Evolutionary conservation across 164 flowering plant genomes (phyloP), one percentile per base, ranked within the genome.

Genomic region (Aristolochia californica): DNA sequence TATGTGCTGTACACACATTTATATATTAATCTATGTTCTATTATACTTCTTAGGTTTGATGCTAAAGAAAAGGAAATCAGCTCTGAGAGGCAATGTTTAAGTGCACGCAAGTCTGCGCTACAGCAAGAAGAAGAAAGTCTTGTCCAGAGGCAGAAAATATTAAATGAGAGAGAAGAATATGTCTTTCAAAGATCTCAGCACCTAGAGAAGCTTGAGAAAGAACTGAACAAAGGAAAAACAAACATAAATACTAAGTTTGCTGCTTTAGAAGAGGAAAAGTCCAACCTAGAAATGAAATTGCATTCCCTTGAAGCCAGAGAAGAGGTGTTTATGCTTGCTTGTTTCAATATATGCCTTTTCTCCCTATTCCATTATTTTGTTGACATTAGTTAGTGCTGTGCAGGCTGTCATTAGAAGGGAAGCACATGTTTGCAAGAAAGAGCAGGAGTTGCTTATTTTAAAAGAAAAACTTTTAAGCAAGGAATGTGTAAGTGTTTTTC

Each of bases 161-260:
- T 89, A 45, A 87, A 78, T 65, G 82, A 83, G 66, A 76, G 96
- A 64, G 99, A 94, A 66, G 88, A 83, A 8, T 72, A 72, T 57
- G 66, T 85, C 38, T 73, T 74, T 34, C 70, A 53, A 52, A 77
- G 70, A 70, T 72, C 85, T 62, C 77, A 78, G 68, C 81, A 86
- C 30, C 62, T 94, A 51, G 72, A 57, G 62, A 74, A 57, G 27
- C 70, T 72, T 38, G 88, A 80, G 55, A 85, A 83, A 69, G 87
- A 85, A 63, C 61, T 87, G 64, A 84, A 81, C 60, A 70, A 72
- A 28, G 58, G 74, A 40, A 88, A 76, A 73, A 64, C 53, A 14
- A 67, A 59, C 21, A 25, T 85, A 54, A 82, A 84, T 30, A 69
- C 74, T 28, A 80, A 85, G 45, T 63, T 25, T 10, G 65, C 55